phyloP scores from a whole-genome alignment of 352 stramenopile genomes.

The Phytophthora sp. region DNA sequence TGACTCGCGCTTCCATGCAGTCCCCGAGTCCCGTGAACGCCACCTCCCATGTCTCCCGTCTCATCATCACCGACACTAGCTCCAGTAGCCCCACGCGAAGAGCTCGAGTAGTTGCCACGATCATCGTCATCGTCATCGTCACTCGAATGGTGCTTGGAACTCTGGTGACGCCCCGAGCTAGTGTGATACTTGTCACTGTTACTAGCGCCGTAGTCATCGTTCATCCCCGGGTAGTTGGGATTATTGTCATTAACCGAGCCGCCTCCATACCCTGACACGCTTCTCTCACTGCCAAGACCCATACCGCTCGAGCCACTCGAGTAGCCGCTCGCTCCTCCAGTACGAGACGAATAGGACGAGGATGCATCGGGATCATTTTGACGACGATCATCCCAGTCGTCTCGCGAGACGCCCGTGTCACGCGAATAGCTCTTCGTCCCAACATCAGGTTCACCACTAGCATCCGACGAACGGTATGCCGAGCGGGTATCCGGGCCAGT shows the following conservation, averaged over 20 bases:
- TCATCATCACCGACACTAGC: slow-evolving; percentile 5
- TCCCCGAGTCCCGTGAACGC: slow-evolving; percentile 11
- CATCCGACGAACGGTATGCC: slow-evolving; percentile 27
- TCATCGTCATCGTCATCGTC: slow-evolving; percentile 16
- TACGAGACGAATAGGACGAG: slow-evolving; percentile 28
- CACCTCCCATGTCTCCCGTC: slow-evolving; percentile 4
- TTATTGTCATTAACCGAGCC: slow-evolving; percentile 15
- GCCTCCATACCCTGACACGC: slow-evolving; percentile 8
- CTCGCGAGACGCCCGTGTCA: slow-evolving; percentile 2
- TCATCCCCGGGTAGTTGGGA: slow-evolving; percentile 6
- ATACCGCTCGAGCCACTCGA: slow-evolving; percentile 23
- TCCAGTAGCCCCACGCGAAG: neutral
- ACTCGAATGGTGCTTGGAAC: slow-evolving; percentile 8
- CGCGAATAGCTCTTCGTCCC: slow-evolving; percentile 34
- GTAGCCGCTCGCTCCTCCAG: slow-evolving; percentile 17
- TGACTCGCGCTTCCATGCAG: neutral
- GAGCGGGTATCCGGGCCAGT: slow-evolving; percentile 3
- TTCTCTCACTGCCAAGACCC: slow-evolving; percentile 27
- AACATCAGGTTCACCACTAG: slow-evolving; percentile 20
- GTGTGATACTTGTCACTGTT: slow-evolving; percentile 4
- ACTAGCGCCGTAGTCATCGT: neutral
- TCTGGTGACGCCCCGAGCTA: slow-evolving; percentile 8
- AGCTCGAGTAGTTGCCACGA: slow-evolving; percentile 20
- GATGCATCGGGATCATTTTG: slow-evolving; percentile 12
- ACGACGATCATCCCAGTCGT: slow-evolving; percentile 15